Conservation (phyloP, 768 basidiomycete species). For the Asterophora lycoperdoides region DNA sequence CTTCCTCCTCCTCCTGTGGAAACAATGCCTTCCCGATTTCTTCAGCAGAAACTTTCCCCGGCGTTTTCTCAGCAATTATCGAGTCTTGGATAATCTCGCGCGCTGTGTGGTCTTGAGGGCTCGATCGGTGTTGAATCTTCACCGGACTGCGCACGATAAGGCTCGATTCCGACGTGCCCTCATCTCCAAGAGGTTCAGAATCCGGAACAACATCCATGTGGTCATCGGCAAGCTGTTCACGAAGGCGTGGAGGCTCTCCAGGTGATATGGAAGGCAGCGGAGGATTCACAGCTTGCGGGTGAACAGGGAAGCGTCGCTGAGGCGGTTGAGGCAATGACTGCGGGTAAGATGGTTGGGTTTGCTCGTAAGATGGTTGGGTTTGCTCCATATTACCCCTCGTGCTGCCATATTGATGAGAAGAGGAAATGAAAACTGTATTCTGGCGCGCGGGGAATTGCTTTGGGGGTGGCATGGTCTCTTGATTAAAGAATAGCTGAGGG, state of each 20-base stretch:
- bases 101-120: constrained; percentile 5
- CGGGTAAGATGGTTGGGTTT: constrained; percentile 21
- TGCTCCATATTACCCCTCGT: constrained; percentile 13
- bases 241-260: constrained; percentile 3
- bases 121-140: not conserved
- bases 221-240: constrained; percentile 20
- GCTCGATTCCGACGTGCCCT: not conserved
- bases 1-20: constrained; percentile 35
- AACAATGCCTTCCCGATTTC: constrained; percentile 2
- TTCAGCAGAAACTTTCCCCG: constrained; percentile 1
- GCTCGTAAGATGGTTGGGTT: constrained; percentile 20
- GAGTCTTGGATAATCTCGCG: constrained; percentile 25
- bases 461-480: not conserved
- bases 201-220: constrained; percentile 55
- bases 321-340: constrained; percentile 8
- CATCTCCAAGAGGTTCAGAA: constrained; percentile 49
- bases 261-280: not conserved
- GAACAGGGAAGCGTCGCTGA: constrained; percentile 7
- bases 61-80: constrained; percentile 22
- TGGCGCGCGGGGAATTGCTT: not conserved
- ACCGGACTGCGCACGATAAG: not conserved
- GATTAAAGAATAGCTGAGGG: not conserved
- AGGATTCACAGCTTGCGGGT: not conserved
- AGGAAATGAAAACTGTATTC: not conserved
- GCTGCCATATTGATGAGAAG: not conserved